Percentiles rank a stretch among this genome's conserved stretches.
Evolutionary conservation across 2,329 filamentous ascomycete genomes (phyloP).

Genomic region (Xylariales sp.): DNA sequence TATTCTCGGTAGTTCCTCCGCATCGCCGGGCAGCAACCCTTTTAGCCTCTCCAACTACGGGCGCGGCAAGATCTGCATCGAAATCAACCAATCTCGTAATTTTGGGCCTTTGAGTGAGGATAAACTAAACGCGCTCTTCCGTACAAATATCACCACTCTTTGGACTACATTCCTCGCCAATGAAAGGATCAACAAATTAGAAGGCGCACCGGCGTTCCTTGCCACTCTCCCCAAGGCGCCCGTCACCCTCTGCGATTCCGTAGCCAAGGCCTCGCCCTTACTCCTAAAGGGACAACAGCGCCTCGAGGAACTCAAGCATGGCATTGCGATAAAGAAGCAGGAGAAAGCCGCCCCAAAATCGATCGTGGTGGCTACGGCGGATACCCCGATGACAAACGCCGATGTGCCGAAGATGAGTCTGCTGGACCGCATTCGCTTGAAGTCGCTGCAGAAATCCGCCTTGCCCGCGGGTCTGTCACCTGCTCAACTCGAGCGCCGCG

Average conservation of each 20-base stretch:
- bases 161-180: conserved; percentile 54
- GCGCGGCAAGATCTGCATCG: conserved; percentile 65
- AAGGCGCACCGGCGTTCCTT: conserved; percentile 62
- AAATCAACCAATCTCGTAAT: conserved; percentile 58
- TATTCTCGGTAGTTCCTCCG: conserved; percentile 59
- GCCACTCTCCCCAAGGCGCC: conserved; percentile 65
- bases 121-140: conserved; percentile 66
- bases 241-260: conserved; percentile 63
- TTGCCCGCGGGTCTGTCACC: conserved; percentile 59
- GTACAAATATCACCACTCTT: conserved; percentile 59
- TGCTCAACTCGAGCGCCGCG: conserved; percentile 68
- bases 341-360: conserved; percentile 54
- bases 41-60: conserved; percentile 56
- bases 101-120: conserved; percentile 60
- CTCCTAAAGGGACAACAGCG: conserved; percentile 75
- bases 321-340: conserved; percentile 65
- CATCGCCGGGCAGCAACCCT: conserved; percentile 40
- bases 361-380: conserved; percentile 47
- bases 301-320: conserved; percentile 75
- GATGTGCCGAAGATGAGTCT: conserved; percentile 71
- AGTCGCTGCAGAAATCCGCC: conserved; percentile 68
- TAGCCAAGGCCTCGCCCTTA: conserved; percentile 65
- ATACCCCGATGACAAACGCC: conserved; percentile 53
- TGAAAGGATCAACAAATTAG: conserved; percentile 25
- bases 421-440: conserved; percentile 79